These are phyloP conservation scores for Hymenoscyphus scutula DNA, from an alignment of 2,329 filamentous ascomycete species.

Conservation along the genomic window DNA sequence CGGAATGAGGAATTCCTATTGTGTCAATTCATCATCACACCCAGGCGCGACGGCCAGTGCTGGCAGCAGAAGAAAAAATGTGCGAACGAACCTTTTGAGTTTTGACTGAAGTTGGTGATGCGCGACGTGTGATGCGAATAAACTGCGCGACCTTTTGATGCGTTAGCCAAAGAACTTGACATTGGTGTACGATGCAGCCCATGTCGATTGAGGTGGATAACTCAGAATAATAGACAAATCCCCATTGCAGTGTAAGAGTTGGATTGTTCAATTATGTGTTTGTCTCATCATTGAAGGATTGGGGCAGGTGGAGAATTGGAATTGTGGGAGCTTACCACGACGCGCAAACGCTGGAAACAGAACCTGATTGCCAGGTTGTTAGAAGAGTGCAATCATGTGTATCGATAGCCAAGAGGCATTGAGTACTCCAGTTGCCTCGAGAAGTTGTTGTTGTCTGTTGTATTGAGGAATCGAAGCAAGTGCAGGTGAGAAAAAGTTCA, in stretches of 20 bases:
- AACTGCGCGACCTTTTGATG: neutral
- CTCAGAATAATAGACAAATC: constrained; percentile 40
- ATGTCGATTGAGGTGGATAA: constrained; percentile 15
- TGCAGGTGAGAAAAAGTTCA: constrained; percentile 9
- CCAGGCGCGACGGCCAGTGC: constrained; percentile 18
- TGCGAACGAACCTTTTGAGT: constrained; percentile 33
- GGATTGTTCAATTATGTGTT: constrained; percentile 42
- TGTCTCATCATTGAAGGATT: constrained; percentile 39
- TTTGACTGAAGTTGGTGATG: neutral
- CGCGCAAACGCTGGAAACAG: neutral
- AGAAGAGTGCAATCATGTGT: neutral
- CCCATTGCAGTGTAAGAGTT: constrained; percentile 42
- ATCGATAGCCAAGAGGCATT: neutral
- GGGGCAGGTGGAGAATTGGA: constrained; percentile 15
- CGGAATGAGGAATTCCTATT: constrained; percentile 40
- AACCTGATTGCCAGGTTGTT: neutral
- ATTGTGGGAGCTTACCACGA: constrained; percentile 22
- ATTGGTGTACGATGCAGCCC: neutral
- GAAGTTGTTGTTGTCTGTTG: neutral
- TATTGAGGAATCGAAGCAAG: neutral
- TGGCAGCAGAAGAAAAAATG: constrained; percentile 10
- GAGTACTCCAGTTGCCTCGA: neutral
- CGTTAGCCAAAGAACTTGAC: constrained; percentile 6
- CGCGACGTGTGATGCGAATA: neutral
- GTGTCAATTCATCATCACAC: constrained; percentile 38